Conservation (phyloP, 331 rosid species). For the Pyrus hybrid region DNA sequence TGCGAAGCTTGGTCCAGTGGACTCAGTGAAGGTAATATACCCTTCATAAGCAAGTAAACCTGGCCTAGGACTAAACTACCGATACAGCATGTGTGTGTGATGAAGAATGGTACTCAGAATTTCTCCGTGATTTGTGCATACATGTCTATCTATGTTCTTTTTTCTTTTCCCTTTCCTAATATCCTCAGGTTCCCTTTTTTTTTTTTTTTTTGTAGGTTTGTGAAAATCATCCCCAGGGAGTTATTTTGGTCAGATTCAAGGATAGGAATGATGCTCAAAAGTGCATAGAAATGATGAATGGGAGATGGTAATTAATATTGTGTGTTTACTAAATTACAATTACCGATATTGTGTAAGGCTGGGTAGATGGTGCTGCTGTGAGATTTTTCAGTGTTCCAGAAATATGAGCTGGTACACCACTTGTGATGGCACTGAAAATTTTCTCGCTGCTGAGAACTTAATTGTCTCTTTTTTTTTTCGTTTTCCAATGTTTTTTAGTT, state of each 20-base stretch:
- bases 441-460: not conserved
- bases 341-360: not conserved
- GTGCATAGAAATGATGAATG: slow-evolving; percentile 87
- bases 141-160: not conserved
- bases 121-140: not conserved
- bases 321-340: not conserved
- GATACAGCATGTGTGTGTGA: not conserved
- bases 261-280: slow-evolving; percentile 86
- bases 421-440: too few species aligned
- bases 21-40: slow-evolving; percentile 56
- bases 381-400: too few species aligned
- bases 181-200: not conserved
- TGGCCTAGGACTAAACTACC: too few species aligned
- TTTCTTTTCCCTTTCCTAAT: not conserved
- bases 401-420: too few species aligned
- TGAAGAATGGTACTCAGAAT: not conserved
- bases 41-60: too few species aligned
- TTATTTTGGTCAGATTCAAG: slow-evolving; percentile 78
- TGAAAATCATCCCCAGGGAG: slow-evolving; percentile 96
- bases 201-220: slow-evolving; percentile 55
- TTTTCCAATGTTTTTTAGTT: not conserved
- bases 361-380: not conserved
- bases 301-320: slow-evolving; percentile 71
- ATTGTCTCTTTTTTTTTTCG: not conserved
- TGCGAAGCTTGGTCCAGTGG: slow-evolving; percentile 70